These are phyloP conservation scores for Austropuccinia psidii DNA, from an alignment of 1,284 basidiomycete genomes.

Conservation along the genomic window DNA sequence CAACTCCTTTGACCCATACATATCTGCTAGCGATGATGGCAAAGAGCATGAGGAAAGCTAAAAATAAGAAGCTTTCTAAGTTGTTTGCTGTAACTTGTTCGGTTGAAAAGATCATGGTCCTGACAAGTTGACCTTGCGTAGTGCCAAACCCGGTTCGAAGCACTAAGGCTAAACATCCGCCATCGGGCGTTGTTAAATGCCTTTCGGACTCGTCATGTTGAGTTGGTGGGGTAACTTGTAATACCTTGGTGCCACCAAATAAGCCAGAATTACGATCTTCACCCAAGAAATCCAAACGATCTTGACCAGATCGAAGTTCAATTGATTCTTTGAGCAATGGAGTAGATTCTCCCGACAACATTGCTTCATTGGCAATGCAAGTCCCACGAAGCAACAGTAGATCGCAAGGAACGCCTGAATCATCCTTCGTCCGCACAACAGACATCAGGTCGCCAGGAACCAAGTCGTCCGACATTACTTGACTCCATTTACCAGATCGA, in stretches of 20 bases:
- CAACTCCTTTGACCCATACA: slow-evolving; percentile 88
- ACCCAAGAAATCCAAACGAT: slow-evolving; percentile 72
- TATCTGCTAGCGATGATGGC: slow-evolving; percentile 92
- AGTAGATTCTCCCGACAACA: slow-evolving; percentile 93
- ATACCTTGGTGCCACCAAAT: slow-evolving; percentile 87
- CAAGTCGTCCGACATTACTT: slow-evolving; percentile 70
- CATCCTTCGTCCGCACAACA: slow-evolving; percentile 67
- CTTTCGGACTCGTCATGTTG: slow-evolving; percentile 48
- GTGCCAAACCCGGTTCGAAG: slow-evolving; percentile 94
- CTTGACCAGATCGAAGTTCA: slow-evolving; percentile 66
- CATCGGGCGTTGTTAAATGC: slow-evolving; percentile 60
- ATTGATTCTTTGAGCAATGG: slow-evolving; percentile 88
- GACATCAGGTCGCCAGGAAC: slow-evolving; percentile 85
- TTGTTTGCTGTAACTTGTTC: slow-evolving; percentile 92
- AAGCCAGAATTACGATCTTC: slow-evolving; percentile 71
- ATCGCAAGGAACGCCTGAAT: slow-evolving; percentile 83
- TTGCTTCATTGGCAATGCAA: slow-evolving; percentile 92
- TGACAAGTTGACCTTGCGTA: slow-evolving; percentile 84
- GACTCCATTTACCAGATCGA: slow-evolving; percentile 70
- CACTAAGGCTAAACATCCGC: slow-evolving; percentile 79
- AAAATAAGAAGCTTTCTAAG: slow-evolving; percentile 84
- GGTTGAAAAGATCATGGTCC: slow-evolving; percentile 95
- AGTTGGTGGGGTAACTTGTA: slow-evolving; percentile 58
- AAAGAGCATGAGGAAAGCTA: slow-evolving; percentile 89
- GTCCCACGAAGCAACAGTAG: slow-evolving; percentile 78